These are phyloP conservation scores for Taphrina sp. DNA, from an alignment of 1,139 yeast genomes.

Conservation along the genomic window DNA sequence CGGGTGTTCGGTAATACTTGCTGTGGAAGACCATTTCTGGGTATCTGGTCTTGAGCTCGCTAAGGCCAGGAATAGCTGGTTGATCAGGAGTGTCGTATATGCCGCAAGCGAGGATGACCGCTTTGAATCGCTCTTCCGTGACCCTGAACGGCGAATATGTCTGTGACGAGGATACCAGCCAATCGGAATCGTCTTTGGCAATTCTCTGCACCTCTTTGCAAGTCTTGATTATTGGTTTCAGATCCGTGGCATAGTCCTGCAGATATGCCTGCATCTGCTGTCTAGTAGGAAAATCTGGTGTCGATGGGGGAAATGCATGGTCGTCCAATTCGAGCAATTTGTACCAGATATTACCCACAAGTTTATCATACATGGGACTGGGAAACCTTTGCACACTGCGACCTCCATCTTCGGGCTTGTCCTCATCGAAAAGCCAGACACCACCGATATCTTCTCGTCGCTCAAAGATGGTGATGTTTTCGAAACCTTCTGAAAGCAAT, in stretches of 20 bases:
- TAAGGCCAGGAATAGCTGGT: slow-evolving; percentile 57
- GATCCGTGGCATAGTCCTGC: slow-evolving; percentile 46
- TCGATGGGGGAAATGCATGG: slow-evolving; percentile 5
- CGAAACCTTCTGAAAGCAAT: slow-evolving; percentile 51
- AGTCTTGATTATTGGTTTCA: neutral
- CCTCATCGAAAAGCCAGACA: slow-evolving; percentile 47
- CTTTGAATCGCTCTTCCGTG: slow-evolving; percentile 47
- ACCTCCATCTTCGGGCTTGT: slow-evolving; percentile 20
- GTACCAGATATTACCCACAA: slow-evolving; percentile 17
- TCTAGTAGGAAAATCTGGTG: slow-evolving; percentile 9
- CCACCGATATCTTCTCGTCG: slow-evolving; percentile 54
- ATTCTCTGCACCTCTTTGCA: neutral
- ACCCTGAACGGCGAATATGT: slow-evolving; percentile 41
- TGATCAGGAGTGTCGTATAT: slow-evolving; percentile 23
- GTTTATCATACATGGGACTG: slow-evolving; percentile 36
- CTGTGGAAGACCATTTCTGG: slow-evolving; percentile 60
- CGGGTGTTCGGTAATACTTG: slow-evolving; percentile 56
- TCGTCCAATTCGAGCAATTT: slow-evolving; percentile 2
- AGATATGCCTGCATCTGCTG: slow-evolving; percentile 50
- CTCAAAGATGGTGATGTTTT: slow-evolving; percentile 53
- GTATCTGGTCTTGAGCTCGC: slow-evolving; percentile 50
- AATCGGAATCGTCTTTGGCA: slow-evolving; percentile 54
- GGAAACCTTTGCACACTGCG: slow-evolving; percentile 28
- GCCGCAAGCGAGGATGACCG: slow-evolving; percentile 19
- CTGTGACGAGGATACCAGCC: slow-evolving; percentile 46